Conservation (phyloP, 1,284 basidiomycete genomes). For the Ganoderma lingzhi region DNA sequence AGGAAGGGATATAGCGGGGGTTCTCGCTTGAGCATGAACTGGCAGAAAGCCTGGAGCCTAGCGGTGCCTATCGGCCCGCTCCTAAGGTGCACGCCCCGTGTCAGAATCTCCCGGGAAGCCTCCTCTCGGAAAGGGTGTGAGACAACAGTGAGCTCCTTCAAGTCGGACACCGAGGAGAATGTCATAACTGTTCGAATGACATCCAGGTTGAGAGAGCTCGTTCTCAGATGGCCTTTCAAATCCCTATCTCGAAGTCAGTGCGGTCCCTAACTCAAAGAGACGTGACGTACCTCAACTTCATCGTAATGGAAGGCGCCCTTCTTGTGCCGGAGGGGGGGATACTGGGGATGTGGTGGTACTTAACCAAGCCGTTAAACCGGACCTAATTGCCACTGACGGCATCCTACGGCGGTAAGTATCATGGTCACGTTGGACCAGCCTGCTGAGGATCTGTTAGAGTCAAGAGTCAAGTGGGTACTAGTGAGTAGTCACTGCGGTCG, state of each 20-base stretch:
- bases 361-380: background rate
- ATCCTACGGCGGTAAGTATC: no score
- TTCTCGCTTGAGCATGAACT: conserved; percentile 9
- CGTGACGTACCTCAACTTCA: background rate
- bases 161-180: background rate
- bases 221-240: background rate
- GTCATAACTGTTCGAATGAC: conserved; percentile 17
- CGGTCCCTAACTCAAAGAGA: background rate
- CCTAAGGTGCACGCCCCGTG: conserved; percentile 12
- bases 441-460: background rate
- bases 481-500: background rate
- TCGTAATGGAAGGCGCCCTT: background rate
- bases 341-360: background rate
- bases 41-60: conserved; percentile 15
- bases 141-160: conserved; percentile 10
- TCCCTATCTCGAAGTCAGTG: background rate
- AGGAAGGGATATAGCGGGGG: conserved; percentile 10
- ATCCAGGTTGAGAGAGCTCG: conserved; percentile 16
- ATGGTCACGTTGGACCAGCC: background rate
- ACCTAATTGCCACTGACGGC: background rate
- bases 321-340: background rate
- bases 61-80: background rate
- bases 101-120: conserved; percentile 18
- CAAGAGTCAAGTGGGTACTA: background rate
- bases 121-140: conserved; percentile 14